Percentiles rank a stretch among this genome's conserved stretches.
phyloP scores from a whole-genome alignment of 164 flowering plant species.

The Brasenia schreberi region DNA sequence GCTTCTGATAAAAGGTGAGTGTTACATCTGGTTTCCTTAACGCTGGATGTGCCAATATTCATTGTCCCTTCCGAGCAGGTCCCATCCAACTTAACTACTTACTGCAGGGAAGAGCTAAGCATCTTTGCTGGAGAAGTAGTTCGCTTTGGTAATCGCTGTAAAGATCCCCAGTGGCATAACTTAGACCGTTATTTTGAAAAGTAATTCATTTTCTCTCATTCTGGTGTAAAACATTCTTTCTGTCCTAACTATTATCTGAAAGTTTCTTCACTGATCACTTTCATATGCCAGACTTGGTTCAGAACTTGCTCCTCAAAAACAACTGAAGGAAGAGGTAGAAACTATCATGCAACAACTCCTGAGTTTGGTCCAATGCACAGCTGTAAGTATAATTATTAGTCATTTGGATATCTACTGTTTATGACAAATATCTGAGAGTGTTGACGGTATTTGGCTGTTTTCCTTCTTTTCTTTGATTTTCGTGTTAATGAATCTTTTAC shows the following conservation, averaged over 20 bases:
- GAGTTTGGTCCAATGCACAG: constrained; percentile 67
- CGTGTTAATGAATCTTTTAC: not conserved
- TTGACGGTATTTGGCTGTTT: no score
- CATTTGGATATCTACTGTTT: no score
- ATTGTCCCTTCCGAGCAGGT: not conserved
- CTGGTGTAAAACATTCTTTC: constrained; percentile 1
- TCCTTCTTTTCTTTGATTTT: not conserved
- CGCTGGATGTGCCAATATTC: not conserved
- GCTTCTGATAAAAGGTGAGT: constrained; percentile 84
- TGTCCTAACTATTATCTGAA: constrained; percentile 1
- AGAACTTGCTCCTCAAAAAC: constrained; percentile 44
- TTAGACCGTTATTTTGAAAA: constrained; percentile 78
- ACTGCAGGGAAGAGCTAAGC: constrained; percentile 68
- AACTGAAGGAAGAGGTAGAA: constrained; percentile 62
- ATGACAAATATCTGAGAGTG: no score
- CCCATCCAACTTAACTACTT: not conserved
- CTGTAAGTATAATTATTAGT: constrained; percentile 38
- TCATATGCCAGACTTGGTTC: constrained; percentile 39
- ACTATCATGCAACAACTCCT: constrained; percentile 54
- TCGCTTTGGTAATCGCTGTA: constrained; percentile 91
- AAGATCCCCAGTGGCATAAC: constrained; percentile 92
- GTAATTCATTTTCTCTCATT: constrained; percentile 22
- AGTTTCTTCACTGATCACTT: not conserved
- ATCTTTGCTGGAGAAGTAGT: constrained; percentile 73
- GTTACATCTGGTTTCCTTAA: not conserved